Base-by-base conservation (phyloP, 208 protist species). In the Willaertia magna region DNA sequence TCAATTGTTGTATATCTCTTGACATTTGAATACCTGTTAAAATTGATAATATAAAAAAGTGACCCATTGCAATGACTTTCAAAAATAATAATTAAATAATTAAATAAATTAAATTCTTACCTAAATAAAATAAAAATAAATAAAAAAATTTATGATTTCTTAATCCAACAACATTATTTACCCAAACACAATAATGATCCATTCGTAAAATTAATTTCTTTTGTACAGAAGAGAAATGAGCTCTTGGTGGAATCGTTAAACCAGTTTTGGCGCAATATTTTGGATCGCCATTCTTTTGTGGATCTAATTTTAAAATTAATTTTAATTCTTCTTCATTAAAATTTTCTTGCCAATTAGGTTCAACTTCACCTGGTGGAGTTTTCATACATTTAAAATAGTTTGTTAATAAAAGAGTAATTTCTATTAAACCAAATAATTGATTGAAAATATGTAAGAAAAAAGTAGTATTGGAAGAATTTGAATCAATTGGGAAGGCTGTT, bases 161-260 rank as follows among this genome's bases (percentile, higher is more conserved):
- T 42, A 51, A 47, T 42, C 76, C 76, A 30, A 81, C 55, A n/a
- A 43, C 34, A 81, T 81, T 81, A 51, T 81, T 81, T 9, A 81
- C 76, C 76, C 76, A 81, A 40, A 81, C 26, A 51, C 76, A 81
- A 81, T 81, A 81, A 26, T 81, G 76, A 81, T 81, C 76, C 76
- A 81, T 81, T 81, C 76, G 48, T 12, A 81, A 18, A 51, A 81
- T 26, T 4, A 26, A 30, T 43, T 81, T 81, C 20, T 81, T 81
- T 9, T 81, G 40, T 40, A 40, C 76, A 6, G n/a, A 40, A 20
- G 76, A 81, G 39, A 42, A 40, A 42, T 81, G 76, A 40, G 76
- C 40, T 81, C 76, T 81, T 11, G 76, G 76, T 44, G 76, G 76
- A 18, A 42, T 26, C 22, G 22, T 42, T 11, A 81, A 39, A 26